phyloP scores from a whole-genome alignment of 345 rosid genomes.

The Gossypium longicalyx region DNA sequence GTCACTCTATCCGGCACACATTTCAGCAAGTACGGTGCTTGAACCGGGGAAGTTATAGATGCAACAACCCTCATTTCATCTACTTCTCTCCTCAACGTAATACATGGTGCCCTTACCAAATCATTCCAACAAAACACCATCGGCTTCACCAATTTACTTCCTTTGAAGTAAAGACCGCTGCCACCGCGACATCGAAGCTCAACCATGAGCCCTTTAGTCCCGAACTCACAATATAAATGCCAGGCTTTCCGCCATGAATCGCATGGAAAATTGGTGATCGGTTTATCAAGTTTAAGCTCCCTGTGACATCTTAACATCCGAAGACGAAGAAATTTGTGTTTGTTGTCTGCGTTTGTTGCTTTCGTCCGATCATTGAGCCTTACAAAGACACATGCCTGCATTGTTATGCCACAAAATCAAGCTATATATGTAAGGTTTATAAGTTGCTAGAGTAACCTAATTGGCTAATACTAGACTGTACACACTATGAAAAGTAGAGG shows the following conservation, averaged over 20 bases:
- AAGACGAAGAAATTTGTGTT: constrained; percentile 45
- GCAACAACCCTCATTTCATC: constrained; percentile 42
- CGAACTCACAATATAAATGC: constrained; percentile 81
- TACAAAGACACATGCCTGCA: constrained; percentile 57
- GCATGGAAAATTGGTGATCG: constrained; percentile 31
- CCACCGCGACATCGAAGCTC: constrained; percentile 35
- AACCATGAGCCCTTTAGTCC: constrained; percentile 55
- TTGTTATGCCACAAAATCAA: constrained; percentile 3
- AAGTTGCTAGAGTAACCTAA: neutral
- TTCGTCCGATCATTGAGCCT: constrained; percentile 41
- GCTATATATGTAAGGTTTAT: neutral
- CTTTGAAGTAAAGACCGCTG: constrained; percentile 40
- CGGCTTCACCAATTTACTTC: constrained; percentile 35
- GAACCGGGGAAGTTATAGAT: constrained; percentile 84
- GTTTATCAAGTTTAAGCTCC: constrained; percentile 59
- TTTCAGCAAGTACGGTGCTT: constrained; percentile 75
- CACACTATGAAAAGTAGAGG: too few relatives aligned
- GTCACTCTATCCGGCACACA: constrained; percentile 91
- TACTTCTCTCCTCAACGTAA: constrained; percentile 46
- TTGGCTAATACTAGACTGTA: neutral
- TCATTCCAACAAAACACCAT: constrained; percentile 66
- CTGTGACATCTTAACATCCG: constrained; percentile 58
- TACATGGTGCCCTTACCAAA: constrained; percentile 59
- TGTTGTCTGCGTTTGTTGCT: constrained; percentile 22
- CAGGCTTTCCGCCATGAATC: constrained; percentile 61